phyloP scores from a whole-genome alignment of 2,329 filamentous ascomycete species.

The Alternaria arbusti region DNA sequence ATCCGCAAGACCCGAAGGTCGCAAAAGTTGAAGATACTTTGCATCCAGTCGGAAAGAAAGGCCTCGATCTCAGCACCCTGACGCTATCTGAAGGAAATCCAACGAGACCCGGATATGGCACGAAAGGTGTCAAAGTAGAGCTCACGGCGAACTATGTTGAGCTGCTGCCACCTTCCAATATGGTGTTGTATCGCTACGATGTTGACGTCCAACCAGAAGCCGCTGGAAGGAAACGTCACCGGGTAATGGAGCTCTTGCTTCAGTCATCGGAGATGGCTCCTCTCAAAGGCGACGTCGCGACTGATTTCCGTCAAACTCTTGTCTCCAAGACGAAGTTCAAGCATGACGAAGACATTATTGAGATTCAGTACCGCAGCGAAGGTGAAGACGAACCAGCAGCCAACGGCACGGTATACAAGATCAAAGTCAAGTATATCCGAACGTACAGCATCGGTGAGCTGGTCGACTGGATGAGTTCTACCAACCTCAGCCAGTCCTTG shows the following conservation, averaged over 20 bases:
- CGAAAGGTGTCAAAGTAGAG: slow-evolving; percentile 16
- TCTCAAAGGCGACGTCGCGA: slow-evolving; percentile 17
- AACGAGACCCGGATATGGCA: slow-evolving; percentile 24
- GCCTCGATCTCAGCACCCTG: slow-evolving; percentile 11
- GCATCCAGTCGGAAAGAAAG: slow-evolving; percentile 17
- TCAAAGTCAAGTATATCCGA: slow-evolving; percentile 21
- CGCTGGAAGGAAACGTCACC: slow-evolving; percentile 19
- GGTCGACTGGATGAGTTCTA: slow-evolving; percentile 55
- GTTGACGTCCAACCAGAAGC: slow-evolving; percentile 14
- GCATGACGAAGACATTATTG: slow-evolving; percentile 14
- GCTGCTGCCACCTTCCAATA: slow-evolving; percentile 15
- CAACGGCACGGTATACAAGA: slow-evolving; percentile 17
- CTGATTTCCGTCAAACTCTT: slow-evolving; percentile 32
- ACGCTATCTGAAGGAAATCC: slow-evolving; percentile 15
- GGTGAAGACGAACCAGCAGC: slow-evolving; percentile 24
- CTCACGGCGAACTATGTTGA: slow-evolving; percentile 30
- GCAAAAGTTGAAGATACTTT: slow-evolving; percentile 16
- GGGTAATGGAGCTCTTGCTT: slow-evolving; percentile 24
- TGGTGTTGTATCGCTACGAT: slow-evolving; percentile 22
- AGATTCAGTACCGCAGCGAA: slow-evolving; percentile 26
- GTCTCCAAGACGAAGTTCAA: slow-evolving; percentile 27
- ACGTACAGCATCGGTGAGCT: slow-evolving; percentile 42
- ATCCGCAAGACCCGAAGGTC: slow-evolving; percentile 10
- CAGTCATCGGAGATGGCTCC: slow-evolving; percentile 12
- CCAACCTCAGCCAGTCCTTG: slow-evolving; percentile 46